Evolutionary conservation across 1,139 yeast species (phyloP), one percentile per base, ranked within the genome.

Genomic region (Saccharomyces hybrid): DNA sequence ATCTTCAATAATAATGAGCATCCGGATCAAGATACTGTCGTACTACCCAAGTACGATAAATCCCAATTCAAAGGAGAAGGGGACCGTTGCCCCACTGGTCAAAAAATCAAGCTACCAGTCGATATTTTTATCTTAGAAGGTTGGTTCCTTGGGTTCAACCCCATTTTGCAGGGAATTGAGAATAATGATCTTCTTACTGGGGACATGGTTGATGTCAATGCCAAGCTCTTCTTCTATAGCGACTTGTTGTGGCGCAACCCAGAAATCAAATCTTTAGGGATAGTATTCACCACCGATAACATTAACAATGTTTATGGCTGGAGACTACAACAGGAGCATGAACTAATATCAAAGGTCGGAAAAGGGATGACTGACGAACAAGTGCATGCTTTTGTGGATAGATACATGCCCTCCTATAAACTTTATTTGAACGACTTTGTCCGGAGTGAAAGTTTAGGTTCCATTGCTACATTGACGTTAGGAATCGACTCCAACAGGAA

Each of bases 251-350:
- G 75, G 54, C 62, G 64, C 14, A 82, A 87, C 61, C 82, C 85
- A 88, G 67, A 71, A 20, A 60, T 66, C 7, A 80, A 84, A 59
- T 83, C 87, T 60, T 70, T 75, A 13, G 83, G 88, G 52, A 76
- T 91, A n/a, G 81, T 79, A 53, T 69, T 85, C 51, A 78, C 81
- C 38, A 84, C 96, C 0, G 71, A 75, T 48, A 73, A 79, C 59
- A 73, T 88, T 46, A 64, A 74, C 5, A 84, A 82, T 64, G 93
- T 91, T 4, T 85, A 84, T 67, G 69, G 67, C 8, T 93, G 99
- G 99, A 77, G 99, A 57, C 68, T 79, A 5, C 81, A 91, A 68
- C 98, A 93, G 71, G 99, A 93, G 65, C 88, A 85, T 59, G 80
- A 75, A 3, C 71, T 89, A 63, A 81, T 84, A 8, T 58, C 59